Conservation (phyloP, 331 rosid genomes). For the Dryas integrifolia region DNA sequence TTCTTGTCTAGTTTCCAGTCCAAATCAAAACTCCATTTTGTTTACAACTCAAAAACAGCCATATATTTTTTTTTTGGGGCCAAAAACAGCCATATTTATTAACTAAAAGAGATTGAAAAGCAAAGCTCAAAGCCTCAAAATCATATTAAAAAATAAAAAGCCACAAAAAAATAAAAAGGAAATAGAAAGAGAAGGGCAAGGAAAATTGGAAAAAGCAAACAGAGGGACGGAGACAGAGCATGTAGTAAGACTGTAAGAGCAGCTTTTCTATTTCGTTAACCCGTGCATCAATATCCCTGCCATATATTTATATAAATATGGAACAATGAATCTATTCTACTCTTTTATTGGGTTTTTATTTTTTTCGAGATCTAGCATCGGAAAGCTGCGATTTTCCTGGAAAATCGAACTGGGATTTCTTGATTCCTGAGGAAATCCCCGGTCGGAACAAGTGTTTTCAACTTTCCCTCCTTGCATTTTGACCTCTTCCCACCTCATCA, state of each 20-base stretch:
- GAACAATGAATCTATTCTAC: conserved; percentile 15
- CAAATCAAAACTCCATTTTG: conserved; percentile 10
- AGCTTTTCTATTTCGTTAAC: conserved; percentile 19
- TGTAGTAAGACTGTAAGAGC: conserved; percentile 1
- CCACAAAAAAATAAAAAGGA: background rate
- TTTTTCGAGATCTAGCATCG: conserved; percentile 40
- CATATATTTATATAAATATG: background rate
- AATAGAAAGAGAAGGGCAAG: background rate
- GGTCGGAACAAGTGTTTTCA: conserved; percentile 6
- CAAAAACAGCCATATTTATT: background rate
- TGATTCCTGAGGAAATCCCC: conserved; percentile 39
- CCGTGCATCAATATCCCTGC: background rate
- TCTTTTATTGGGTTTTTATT: conserved; percentile 9
- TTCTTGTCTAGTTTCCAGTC: background rate
- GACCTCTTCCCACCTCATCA: background rate
- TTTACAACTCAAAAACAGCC: conserved; percentile 7
- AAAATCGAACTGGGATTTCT: conserved; percentile 41
- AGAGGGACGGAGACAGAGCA: conserved; percentile 16
- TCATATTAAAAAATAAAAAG: background rate
- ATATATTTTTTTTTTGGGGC: too few species aligned
- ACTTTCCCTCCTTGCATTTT: background rate
- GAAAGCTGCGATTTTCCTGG: conserved; percentile 33
- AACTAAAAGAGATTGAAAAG: background rate
- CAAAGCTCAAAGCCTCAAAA: background rate
- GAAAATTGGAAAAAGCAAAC: background rate